Evolutionary conservation across 2,329 filamentous ascomycete species (phyloP).

Genomic region (Bipolaris sorokiniana): DNA sequence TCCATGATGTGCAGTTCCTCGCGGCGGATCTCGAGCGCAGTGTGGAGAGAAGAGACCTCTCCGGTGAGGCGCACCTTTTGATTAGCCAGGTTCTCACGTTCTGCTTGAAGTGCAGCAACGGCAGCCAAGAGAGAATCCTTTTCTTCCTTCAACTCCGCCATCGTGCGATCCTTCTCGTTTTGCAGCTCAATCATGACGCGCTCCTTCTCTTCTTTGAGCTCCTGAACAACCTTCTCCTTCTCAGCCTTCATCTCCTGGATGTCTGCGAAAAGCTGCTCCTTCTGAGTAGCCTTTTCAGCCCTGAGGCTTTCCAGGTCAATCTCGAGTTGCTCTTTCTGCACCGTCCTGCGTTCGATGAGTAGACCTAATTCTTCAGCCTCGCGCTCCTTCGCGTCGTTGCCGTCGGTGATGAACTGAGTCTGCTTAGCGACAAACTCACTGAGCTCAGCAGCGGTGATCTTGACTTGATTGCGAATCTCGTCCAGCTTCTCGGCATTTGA

Average conservation of each 20-base stretch:
- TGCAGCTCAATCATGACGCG: slow-evolving; percentile 43
- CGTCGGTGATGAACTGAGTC: slow-evolving; percentile 74
- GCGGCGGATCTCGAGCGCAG: slow-evolving; percentile 82
- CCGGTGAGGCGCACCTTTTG: slow-evolving; percentile 82
- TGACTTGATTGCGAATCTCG: slow-evolving; percentile 85
- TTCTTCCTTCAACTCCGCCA: slow-evolving; percentile 48
- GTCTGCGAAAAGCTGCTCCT: slow-evolving; percentile 62
- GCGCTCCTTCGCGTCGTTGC: slow-evolving; percentile 78
- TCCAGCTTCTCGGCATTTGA: slow-evolving; percentile 82
- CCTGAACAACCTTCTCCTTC: slow-evolving; percentile 50
- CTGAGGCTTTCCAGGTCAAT: slow-evolving; percentile 54
- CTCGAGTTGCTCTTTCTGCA: slow-evolving; percentile 67
- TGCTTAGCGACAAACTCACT: slow-evolving; percentile 80
- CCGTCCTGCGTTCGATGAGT: slow-evolving; percentile 76
- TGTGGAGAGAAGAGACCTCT: slow-evolving; percentile 90
- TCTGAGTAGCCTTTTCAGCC: slow-evolving; percentile 64
- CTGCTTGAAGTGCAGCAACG: slow-evolving; percentile 65
- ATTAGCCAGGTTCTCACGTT: slow-evolving; percentile 75
- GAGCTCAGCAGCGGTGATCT: slow-evolving; percentile 82
- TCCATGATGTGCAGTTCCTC: slow-evolving; percentile 95
- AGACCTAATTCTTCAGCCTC: slow-evolving; percentile 80
- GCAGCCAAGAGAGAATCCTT: slow-evolving; percentile 57
- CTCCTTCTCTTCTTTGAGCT: slow-evolving; percentile 52
- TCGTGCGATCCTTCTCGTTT: slow-evolving; percentile 44
- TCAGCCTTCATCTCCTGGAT: slow-evolving; percentile 54